Conservation (phyloP, 192 early-diverging fungal genomes). For the Coemansia sp. region DNA sequence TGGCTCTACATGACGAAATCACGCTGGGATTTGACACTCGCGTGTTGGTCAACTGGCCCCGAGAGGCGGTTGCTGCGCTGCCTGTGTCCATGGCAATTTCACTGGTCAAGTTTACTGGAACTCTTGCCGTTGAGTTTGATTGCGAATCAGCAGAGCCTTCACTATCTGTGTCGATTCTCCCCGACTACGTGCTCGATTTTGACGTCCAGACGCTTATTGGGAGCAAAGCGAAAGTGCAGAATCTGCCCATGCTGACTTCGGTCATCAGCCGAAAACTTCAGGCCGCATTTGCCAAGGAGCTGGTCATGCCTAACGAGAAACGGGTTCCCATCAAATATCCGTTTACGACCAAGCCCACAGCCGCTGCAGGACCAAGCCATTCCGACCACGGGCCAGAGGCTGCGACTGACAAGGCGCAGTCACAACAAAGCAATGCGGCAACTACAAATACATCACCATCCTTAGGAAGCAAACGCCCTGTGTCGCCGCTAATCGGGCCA, state of each 20-base stretch:
- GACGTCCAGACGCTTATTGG: slow-evolving; percentile 88
- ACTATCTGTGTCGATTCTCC: slow-evolving; percentile 39
- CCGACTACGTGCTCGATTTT: slow-evolving; percentile 82
- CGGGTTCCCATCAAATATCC: slow-evolving; percentile 51
- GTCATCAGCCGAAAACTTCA: slow-evolving; percentile 74
- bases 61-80: slow-evolving; percentile 79
- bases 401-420: neutral
- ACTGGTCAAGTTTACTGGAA: slow-evolving; percentile 87
- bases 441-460: neutral
- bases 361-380: neutral
- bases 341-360: slow-evolving; percentile 38
- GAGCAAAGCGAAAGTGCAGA: slow-evolving; percentile 95
- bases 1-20: slow-evolving; percentile 90
- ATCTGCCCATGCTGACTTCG: slow-evolving; percentile 89
- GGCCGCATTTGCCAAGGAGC: slow-evolving; percentile 49
- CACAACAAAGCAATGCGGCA: neutral
- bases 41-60: slow-evolving; percentile 95
- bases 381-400: neutral
- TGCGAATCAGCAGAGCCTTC: slow-evolving; percentile 31
- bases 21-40: slow-evolving; percentile 90
- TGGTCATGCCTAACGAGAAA: slow-evolving; percentile 50
- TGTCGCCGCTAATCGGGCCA: slow-evolving; percentile 14
- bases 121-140: slow-evolving; percentile 60
- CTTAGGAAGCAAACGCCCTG: slow-evolving; percentile 7
- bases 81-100: slow-evolving; percentile 86